Evolutionary conservation across 192 early-diverging fungal species (phyloP), one percentile per base, ranked within the genome.

Genomic region (Gigaspora rosea): DNA sequence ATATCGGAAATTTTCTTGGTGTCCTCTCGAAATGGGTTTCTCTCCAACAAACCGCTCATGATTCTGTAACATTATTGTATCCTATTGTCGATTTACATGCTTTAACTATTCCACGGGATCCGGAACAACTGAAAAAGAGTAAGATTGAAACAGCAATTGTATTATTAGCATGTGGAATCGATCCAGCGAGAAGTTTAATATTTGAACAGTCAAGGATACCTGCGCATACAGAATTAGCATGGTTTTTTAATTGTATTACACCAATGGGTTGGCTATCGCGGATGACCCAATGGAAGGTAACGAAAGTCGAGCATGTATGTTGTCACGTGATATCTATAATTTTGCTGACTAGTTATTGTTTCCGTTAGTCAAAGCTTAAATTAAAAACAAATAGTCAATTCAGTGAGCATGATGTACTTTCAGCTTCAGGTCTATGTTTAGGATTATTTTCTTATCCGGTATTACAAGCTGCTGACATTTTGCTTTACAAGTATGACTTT

Each of bases 271-370:
- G 95, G 95, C 80, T 98, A 4, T 91, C 89, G 33, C 86, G 95
- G 8, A 98, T 98, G 96, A 96, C 96, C 12, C 96, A 98, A 76
- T 98, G 96, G 96, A 96, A 97, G 85, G 88, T 90, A 75, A 50
- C 35, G 4, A 56, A 13, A 36, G 33, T 6, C 13, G 57, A 16
- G 56, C 71, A 33, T 16, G 13, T 56, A 1, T 4, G 12, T 56
- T 56, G 2, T 41, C 41, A 41, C 52, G 18, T 56, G 18, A 56
- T 4, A 1, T 11, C 1, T 5, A 56, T 18, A 56, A 0, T 56
- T 6, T 56, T 56, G 12, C 52, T 56, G 4, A 56, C 4, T 2
- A 56, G 18, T 18, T 56, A 18, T 56, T 18, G 4, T 41, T 61
- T 63, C 13, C 51, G 0, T 18, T 76, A 87, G 82, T 72, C 85